Conservation (phyloP, 2,329 filamentous ascomycete species). For the Phoma herbarum region DNA sequence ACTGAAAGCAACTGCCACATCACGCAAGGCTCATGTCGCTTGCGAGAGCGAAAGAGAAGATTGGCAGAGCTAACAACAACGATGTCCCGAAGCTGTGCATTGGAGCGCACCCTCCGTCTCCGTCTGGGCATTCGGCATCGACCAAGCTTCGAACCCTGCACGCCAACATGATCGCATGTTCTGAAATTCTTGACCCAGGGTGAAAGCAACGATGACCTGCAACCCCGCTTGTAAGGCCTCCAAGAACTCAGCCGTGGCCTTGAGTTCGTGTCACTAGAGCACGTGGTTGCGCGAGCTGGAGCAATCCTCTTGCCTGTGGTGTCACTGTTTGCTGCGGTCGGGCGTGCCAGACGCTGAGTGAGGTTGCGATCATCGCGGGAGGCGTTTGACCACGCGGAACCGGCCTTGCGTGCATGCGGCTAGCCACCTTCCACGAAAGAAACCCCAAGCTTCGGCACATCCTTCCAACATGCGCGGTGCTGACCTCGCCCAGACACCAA, state of each 20-base stretch:
- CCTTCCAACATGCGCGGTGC: conserved; percentile 5
- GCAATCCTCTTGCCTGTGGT: neutral
- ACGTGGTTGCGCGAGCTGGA: conserved; percentile 2
- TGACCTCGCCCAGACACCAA: conserved; percentile 15
- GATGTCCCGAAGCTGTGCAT: conserved; percentile 19
- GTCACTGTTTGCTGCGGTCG: conserved; percentile 10
- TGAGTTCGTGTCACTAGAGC: conserved; percentile 2
- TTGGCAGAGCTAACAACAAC: conserved; percentile 12
- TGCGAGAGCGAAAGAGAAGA: conserved; percentile 4
- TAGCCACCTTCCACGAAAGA: conserved; percentile 17
- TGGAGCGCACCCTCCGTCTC: conserved; percentile 16
- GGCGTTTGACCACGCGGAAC: conserved; percentile 25
- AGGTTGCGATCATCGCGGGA: conserved; percentile 28
- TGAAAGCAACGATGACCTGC: neutral
- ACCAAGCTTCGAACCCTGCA: conserved; percentile 8
- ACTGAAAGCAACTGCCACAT: conserved; percentile 17
- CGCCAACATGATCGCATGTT: conserved; percentile 2
- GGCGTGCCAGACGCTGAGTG: conserved; percentile 9
- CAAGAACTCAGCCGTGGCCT: neutral
- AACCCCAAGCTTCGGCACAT: conserved; percentile 22
- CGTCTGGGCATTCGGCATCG: conserved; percentile 31
- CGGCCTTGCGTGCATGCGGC: conserved; percentile 17
- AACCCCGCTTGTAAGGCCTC: conserved; percentile 1
- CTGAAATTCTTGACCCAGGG: conserved; percentile 5
- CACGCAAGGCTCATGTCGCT: conserved; percentile 6